These are phyloP conservation scores for Aureobasidium sp. DNA, from an alignment of 2,329 filamentous ascomycete genomes.

Conservation along the genomic window DNA sequence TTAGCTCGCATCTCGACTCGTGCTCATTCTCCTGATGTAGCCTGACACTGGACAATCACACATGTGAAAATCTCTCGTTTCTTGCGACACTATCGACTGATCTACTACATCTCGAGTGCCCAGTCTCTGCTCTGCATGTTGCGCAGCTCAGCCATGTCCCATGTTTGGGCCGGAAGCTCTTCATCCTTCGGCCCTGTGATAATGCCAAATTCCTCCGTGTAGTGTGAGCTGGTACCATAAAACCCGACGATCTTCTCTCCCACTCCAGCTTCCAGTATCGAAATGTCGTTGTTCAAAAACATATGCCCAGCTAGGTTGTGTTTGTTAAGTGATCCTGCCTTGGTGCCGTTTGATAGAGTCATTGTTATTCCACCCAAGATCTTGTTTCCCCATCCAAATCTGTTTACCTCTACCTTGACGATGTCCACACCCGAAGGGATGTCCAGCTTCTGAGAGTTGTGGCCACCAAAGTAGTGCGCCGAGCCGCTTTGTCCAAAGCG, in stretches of 20 bases:
- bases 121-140: conserved; percentile 24
- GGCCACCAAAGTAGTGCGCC: conserved; percentile 30
- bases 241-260: conserved; percentile 43
- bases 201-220: conserved; percentile 40
- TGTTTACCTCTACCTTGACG: conserved; percentile 28
- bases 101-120: background rate
- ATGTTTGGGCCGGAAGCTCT: conserved; percentile 36
- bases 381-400: conserved; percentile 4
- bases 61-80: background rate
- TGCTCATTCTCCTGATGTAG: background rate
- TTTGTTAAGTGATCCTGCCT: conserved; percentile 27
- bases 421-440: conserved; percentile 28
- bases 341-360: conserved; percentile 27
- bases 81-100: background rate
- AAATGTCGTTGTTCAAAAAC: conserved; percentile 16
- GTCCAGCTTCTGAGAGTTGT: conserved; percentile 26
- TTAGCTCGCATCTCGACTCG: background rate
- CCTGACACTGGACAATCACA: background rate
- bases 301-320: background rate
- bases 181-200: conserved; percentile 38
- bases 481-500: conserved; percentile 22
- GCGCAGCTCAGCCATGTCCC: conserved; percentile 38
- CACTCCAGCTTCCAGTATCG: conserved; percentile 26
- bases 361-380: conserved; percentile 28
- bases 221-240: conserved; percentile 35